phyloP scores from a whole-genome alignment of 208 protist species.

The Wallacemonas sp. region DNA sequence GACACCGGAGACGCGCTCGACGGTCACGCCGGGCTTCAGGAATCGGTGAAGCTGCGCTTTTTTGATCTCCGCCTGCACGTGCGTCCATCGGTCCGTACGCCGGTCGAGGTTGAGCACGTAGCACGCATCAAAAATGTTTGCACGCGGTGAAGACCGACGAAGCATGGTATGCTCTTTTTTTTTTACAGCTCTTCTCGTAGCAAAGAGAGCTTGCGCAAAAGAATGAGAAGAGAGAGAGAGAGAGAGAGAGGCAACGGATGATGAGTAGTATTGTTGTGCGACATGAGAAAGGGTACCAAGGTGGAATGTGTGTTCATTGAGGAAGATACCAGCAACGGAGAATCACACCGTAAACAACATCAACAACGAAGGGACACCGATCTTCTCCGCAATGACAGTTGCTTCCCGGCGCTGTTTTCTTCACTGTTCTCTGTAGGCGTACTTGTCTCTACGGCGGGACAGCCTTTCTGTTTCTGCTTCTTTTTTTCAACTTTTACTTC shows the following conservation, averaged over 20 bases:
- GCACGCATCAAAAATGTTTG: constrained; percentile 84
- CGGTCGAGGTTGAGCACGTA: constrained; percentile 91
- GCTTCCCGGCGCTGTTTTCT: too few species aligned
- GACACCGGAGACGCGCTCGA: constrained; percentile 76
- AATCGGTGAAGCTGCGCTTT: constrained; percentile 55
- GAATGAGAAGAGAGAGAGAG: too few species aligned
- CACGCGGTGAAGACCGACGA: constrained; percentile 20
- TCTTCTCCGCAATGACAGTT: too few species aligned
- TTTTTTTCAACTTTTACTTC: constrained; percentile 1
- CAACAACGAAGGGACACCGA: background rate
- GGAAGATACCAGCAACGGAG: too few species aligned
- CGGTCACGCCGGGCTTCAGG: constrained; percentile 37
- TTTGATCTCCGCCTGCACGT: constrained; percentile 69
- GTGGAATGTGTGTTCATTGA: too few species aligned
- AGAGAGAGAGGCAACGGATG: background rate
- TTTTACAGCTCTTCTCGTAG: too few species aligned
- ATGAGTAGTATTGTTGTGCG: too few species aligned
- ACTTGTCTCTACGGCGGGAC: too few species aligned
- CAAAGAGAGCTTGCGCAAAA: too few species aligned
- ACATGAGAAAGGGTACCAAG: too few species aligned
- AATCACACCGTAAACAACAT: background rate
- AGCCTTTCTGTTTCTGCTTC: constrained; percentile 5
- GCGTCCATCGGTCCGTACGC: constrained; percentile 74
- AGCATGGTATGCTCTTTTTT: constrained; percentile 38
- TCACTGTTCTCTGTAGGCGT: too few species aligned